Base-by-base conservation (phyloP, 1,284 basidiomycete genomes). In the Rhodotorula sp. region DNA sequence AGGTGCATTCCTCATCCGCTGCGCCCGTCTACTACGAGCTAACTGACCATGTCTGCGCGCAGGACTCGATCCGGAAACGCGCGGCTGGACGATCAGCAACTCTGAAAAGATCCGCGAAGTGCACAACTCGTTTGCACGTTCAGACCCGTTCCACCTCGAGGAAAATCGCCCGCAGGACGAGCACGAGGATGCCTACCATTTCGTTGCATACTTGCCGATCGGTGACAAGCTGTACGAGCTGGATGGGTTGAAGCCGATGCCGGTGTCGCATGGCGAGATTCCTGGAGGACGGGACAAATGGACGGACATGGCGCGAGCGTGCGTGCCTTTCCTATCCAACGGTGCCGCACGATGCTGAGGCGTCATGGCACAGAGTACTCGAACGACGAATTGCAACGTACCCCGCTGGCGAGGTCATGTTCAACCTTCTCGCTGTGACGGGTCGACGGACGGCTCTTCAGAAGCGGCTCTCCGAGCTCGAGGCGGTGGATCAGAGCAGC, bases 131-230 rank as follows among this genome's bases (percentile, higher is more conserved):
- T 87, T 96, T 73, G 81, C 82, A 32, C 79, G 82, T 71, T 91
- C 91, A 24, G 91, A 92, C 44, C 93, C 93, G 8, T 90, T 86
- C 75, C 86, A 71, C 51, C 66, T 77, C 44, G 74, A 76, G 46
- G 74, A 77, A 24, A 66, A 54, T 55, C 66, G 65, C 2, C 70
- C 72, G 17, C 56, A 63, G 20, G 67, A 59, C 19, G 68, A 70
- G 29, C 56, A 56, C 19, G 74, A 77, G 78, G 93, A 95, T 76
- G 92, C 92, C 19, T 97, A 94, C 81, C 93, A 96, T 78, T 95
- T 95, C 77, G 88, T 95, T 55, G 56, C 93, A 9, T 97, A 95
- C 80, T 81, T 94, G 58, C 94, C 94, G 6, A 83, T 88, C 57
- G 85, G 88, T 79, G 93, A 90, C 20, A 84, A 86, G 44, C 82